phyloP scores from a whole-genome alignment of 176 grass and related monocot species.

The Ananas comosus region DNA sequence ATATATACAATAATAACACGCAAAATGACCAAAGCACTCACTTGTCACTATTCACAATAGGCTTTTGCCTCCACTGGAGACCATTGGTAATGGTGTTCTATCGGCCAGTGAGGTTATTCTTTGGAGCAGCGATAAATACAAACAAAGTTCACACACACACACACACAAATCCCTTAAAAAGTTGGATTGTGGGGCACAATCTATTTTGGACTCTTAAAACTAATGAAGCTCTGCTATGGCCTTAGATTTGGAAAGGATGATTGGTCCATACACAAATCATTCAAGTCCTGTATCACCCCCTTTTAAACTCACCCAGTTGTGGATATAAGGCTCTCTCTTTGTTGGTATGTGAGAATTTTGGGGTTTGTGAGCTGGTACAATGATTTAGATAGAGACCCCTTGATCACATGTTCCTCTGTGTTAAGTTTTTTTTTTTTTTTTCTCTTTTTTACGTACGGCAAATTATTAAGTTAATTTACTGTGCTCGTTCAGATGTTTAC shows the following conservation, averaged over 20 bases:
- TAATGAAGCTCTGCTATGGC: neutral
- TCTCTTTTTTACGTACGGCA: too few relatives aligned
- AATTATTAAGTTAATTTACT: too few relatives aligned
- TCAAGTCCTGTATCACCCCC: neutral
- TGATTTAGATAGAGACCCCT: too few relatives aligned
- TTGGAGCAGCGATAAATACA: slow-evolving; percentile 3
- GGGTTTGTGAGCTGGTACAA: too few relatives aligned
- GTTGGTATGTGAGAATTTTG: neutral
- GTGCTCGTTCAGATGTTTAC: too few relatives aligned
- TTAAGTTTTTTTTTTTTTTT: too few relatives aligned
- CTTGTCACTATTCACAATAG: neutral
- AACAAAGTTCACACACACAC: neutral
- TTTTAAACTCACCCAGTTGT: neutral
- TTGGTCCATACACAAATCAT: neutral
- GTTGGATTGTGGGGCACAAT: neutral
- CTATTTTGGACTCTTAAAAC: neutral
- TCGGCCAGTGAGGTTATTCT: neutral
- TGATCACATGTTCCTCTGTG: too few relatives aligned
- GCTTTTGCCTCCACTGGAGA: neutral
- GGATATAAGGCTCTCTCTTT: neutral
- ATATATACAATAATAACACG: neutral
- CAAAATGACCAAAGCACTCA: neutral
- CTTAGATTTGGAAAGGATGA: neutral
- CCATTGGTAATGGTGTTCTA: neutral
- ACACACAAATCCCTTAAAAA: neutral